Conservation (phyloP, 768 basidiomycete species). For the Phanerodontia chrysosporium region DNA sequence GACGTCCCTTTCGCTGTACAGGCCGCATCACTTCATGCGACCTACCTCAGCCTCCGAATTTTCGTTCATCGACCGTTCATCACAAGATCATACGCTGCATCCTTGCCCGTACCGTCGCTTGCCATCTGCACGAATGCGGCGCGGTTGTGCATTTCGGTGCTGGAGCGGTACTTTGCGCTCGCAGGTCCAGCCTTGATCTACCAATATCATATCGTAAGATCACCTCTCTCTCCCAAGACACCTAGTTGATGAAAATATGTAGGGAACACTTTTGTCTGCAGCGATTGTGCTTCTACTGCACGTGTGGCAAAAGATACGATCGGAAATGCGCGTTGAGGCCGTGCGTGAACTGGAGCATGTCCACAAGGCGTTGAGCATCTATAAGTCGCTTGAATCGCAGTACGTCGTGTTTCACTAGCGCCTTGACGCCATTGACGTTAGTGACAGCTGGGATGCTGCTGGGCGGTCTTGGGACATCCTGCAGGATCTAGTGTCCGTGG, state of each 20-base stretch:
- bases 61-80: conserved; percentile 79
- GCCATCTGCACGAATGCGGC: conserved; percentile 49
- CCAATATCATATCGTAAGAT: conserved; percentile 7
- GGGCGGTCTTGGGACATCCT: not conserved
- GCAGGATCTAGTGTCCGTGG: too few relatives aligned
- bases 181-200: conserved; percentile 3
- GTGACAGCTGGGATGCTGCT: not conserved
- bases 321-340: conserved; percentile 36
- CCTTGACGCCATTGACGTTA: not conserved
- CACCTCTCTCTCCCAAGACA: not conserved
- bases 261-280: conserved; percentile 35
- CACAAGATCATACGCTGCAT: conserved; percentile 51
- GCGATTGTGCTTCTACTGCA: conserved; percentile 52
- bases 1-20: conserved; percentile 26
- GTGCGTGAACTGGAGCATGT: conserved; percentile 47
- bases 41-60: conserved; percentile 52
- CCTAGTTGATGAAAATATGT: not conserved
- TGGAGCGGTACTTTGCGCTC: conserved; percentile 30
- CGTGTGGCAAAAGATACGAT: conserved; percentile 48
- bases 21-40: conserved; percentile 33
- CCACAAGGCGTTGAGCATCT: conserved; percentile 40
- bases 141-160: conserved; percentile 40
- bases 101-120: conserved; percentile 40
- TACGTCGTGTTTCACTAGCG: not conserved
- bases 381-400: conserved; percentile 14